These are phyloP conservation scores for Clarireedia homoeocarpa DNA, from an alignment of 2,329 filamentous ascomycete species.

Conservation along the genomic window DNA sequence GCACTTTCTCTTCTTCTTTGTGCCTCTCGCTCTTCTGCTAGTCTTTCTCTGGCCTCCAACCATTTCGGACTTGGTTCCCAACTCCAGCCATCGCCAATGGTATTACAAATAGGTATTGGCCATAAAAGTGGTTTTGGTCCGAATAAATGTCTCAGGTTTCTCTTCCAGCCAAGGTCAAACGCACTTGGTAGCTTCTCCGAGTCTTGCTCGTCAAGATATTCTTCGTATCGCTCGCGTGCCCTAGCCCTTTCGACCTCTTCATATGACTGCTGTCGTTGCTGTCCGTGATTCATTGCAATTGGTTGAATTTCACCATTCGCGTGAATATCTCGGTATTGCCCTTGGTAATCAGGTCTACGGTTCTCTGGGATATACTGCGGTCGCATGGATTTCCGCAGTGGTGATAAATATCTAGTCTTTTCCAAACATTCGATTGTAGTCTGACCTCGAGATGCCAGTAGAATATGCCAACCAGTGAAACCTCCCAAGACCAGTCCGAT, in stretches of 20 bases:
- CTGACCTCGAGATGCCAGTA: slow-evolving; percentile 68
- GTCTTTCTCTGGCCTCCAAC: slow-evolving; percentile 59
- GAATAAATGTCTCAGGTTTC: slow-evolving; percentile 76
- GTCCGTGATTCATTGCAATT: slow-evolving; percentile 15
- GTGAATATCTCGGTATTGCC: slow-evolving; percentile 62
- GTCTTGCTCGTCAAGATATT: slow-evolving; percentile 86
- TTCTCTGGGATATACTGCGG: slow-evolving; percentile 47
- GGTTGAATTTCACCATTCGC: slow-evolving; percentile 11
- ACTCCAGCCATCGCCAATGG: slow-evolving; percentile 83
- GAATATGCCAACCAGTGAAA: slow-evolving; percentile 88
- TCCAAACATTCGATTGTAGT: slow-evolving; percentile 96
- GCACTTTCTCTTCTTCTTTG: slow-evolving; percentile 56
- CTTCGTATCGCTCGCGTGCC: slow-evolving; percentile 61
- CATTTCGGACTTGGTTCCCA: slow-evolving; percentile 85
- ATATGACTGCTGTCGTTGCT: slow-evolving; percentile 31
- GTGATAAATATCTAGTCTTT: slow-evolving; percentile 87
- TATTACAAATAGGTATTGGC: slow-evolving; percentile 75
- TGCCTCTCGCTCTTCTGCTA: slow-evolving; percentile 49
- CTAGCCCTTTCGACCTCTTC: slow-evolving; percentile 51
- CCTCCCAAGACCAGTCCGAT: slow-evolving; percentile 83
- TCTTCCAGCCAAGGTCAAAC: slow-evolving; percentile 80
- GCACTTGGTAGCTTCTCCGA: slow-evolving; percentile 83
- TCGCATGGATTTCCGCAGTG: slow-evolving; percentile 64
- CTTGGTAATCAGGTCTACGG: slow-evolving; percentile 48
- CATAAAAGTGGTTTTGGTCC: slow-evolving; percentile 67